Evolutionary conservation across 2,329 filamentous ascomycete genomes (phyloP).

Genomic region (Aureobasidium sp.): DNA sequence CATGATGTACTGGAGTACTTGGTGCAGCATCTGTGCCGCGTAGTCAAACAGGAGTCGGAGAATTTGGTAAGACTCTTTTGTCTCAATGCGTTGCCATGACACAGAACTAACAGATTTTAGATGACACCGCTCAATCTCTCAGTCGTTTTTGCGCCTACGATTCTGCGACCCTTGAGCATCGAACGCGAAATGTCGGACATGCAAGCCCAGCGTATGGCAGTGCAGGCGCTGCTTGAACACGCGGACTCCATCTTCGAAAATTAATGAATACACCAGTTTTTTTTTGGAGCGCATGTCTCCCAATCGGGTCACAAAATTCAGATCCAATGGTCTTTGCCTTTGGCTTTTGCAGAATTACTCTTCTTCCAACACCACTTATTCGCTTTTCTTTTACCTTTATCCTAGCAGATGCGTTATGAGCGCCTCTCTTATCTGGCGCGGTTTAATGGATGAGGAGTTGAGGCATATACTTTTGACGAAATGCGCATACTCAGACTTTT

Average conservation of each 20-base stretch:
- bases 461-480: constrained; percentile 1
- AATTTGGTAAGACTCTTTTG: constrained; percentile 57
- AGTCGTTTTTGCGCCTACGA: constrained; percentile 94
- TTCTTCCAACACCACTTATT: background rate
- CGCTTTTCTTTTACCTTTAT: background rate
- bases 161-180: constrained; percentile 84
- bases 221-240: constrained; percentile 90
- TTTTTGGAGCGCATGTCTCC: background rate
- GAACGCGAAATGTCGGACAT: constrained; percentile 96
- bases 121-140: constrained; percentile 97
- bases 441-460: background rate
- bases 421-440: background rate
- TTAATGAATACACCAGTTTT: background rate
- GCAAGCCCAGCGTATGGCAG: constrained; percentile 81
- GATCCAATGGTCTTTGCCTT: background rate
- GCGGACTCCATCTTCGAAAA: constrained; percentile 65
- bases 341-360: background rate
- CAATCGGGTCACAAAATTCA: background rate
- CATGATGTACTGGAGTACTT: constrained; percentile 87
- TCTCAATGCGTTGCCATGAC: background rate
- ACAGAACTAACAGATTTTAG: constrained; percentile 34
- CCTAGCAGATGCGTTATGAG: background rate
- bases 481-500: constrained; percentile 2
- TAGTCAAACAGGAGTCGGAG: constrained; percentile 72
- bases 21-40: constrained; percentile 83